Percentiles rank a stretch among this genome's conserved stretches.
Conservation (phyloP, 192 early-diverging fungal genomes). For the Rhizophlyctis rosea region DNA sequence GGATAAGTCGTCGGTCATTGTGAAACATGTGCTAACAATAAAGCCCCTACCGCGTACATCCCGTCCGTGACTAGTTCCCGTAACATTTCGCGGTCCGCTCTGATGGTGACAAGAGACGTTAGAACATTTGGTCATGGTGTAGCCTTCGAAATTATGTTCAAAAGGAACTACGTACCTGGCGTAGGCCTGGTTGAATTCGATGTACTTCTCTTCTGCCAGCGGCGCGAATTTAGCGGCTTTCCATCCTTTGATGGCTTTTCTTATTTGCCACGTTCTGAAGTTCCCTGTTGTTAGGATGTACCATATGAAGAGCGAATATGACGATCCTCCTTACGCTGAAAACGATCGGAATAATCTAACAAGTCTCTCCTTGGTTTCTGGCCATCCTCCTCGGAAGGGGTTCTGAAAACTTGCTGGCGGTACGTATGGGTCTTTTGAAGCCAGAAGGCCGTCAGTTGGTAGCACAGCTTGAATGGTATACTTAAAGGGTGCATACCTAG, state of each 20-base stretch:
- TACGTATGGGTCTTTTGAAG: no score
- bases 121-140: not conserved
- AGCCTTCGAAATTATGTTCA: not conserved
- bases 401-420: no score
- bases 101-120: not conserved
- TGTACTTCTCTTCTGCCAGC: slow-evolving; percentile 7
- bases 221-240: not conserved
- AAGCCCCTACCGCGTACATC: slow-evolving; percentile 16
- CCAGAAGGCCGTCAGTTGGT: no score
- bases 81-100: slow-evolving; percentile 12
- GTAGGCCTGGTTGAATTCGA: slow-evolving; percentile 19
- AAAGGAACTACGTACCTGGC: slow-evolving; percentile 6
- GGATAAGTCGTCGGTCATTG: not conserved
- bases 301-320: no score
- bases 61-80: slow-evolving; percentile 11
- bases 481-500: no score
- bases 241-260: slow-evolving; percentile 8
- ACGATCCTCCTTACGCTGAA: no score
- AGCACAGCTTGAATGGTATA: no score
- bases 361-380: no score
- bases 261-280: not conserved
- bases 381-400: no score
- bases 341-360: no score
- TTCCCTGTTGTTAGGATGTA: no score
- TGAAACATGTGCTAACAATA: not conserved